Evolutionary conservation across 2,329 filamentous ascomycete genomes (phyloP).

Genomic region (Sordariomycetes sp.): DNA sequence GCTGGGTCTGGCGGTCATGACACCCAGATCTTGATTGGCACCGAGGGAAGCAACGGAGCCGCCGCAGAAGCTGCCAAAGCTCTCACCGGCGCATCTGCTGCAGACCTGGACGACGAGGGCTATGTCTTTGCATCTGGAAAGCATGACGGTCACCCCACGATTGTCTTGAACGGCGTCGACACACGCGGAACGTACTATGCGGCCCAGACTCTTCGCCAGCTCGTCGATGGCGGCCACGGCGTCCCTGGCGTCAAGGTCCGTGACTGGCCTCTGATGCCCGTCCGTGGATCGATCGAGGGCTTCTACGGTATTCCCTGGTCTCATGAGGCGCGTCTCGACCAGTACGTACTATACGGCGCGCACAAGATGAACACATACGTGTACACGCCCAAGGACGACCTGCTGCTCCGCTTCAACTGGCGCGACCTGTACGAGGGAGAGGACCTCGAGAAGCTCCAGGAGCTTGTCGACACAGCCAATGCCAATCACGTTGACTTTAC

Average conservation of each 20-base stretch:
- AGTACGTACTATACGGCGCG: constrained; percentile 8
- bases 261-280: constrained; percentile 10
- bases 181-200: constrained; percentile 8
- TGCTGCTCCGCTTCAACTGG: constrained; percentile 8
- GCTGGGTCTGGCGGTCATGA: too few relatives aligned
- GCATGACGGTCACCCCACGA: constrained; percentile 2
- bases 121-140: constrained; percentile 2
- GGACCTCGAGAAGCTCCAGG: constrained; percentile 7
- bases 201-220: constrained; percentile 8
- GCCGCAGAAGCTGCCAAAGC: too few relatives aligned
- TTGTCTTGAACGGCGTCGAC: constrained; percentile 9
- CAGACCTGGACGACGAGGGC: too few relatives aligned
- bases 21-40: too few relatives aligned
- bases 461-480: constrained; percentile 8
- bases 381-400: constrained; percentile 5
- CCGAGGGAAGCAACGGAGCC: too few relatives aligned
- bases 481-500: constrained; percentile 9
- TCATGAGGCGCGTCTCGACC: constrained; percentile 8
- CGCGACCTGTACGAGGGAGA: constrained; percentile 6
- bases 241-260: constrained; percentile 7
- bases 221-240: constrained; percentile 1
- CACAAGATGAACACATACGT: constrained; percentile 9
- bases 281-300: constrained; percentile 9
- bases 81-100: too few relatives aligned
- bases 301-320: constrained; percentile 11